These are phyloP conservation scores for Kodamaea laetipori DNA, from an alignment of 805 yeast genomes.

Conservation along the genomic window DNA sequence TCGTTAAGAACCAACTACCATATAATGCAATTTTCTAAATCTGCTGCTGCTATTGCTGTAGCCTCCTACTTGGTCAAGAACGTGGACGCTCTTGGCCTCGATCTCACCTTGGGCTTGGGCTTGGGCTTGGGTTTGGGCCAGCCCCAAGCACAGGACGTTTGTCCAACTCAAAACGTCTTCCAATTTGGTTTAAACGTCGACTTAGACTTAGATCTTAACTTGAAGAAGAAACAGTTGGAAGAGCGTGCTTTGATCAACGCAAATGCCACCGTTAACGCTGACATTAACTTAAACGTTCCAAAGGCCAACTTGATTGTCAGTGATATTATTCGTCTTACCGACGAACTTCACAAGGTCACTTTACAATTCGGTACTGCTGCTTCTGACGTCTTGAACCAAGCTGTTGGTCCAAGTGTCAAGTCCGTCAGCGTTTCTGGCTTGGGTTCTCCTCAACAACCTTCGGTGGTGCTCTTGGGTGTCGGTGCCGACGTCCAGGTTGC, in stretches of 20 bases:
- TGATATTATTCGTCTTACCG: slow-evolving; percentile 20
- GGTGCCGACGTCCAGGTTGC: slow-evolving; percentile 12
- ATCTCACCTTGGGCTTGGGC: slow-evolving; percentile 12
- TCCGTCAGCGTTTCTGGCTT: slow-evolving; percentile 14
- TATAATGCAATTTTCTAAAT: slow-evolving; percentile 18
- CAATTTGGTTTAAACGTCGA: slow-evolving; percentile 17
- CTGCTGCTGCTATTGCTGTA: slow-evolving; percentile 17
- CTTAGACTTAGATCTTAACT: slow-evolving; percentile 14
- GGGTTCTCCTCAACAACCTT: slow-evolving; percentile 15
- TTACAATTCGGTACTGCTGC: slow-evolving; percentile 22
- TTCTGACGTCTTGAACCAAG: slow-evolving; percentile 16
- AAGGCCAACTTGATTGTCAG: slow-evolving; percentile 21
- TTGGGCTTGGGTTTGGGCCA: slow-evolving; percentile 11
- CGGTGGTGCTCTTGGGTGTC: slow-evolving; percentile 15
- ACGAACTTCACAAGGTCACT: slow-evolving; percentile 22
- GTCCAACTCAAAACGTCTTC: slow-evolving; percentile 11
- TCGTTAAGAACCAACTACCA: slow-evolving; percentile 7
- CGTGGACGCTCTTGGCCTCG: slow-evolving; percentile 16
- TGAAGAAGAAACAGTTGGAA: slow-evolving; percentile 15
- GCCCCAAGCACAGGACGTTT: slow-evolving; percentile 10
- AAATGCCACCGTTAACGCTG: slow-evolving; percentile 11
- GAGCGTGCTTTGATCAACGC: slow-evolving; percentile 5
- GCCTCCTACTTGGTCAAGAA: slow-evolving; percentile 13
- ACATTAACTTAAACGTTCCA: slow-evolving; percentile 16
- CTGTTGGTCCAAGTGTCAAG: slow-evolving; percentile 12